Conservation (phyloP, 148 eudicot species). For the Amaranthus hypochondriacus region DNA sequence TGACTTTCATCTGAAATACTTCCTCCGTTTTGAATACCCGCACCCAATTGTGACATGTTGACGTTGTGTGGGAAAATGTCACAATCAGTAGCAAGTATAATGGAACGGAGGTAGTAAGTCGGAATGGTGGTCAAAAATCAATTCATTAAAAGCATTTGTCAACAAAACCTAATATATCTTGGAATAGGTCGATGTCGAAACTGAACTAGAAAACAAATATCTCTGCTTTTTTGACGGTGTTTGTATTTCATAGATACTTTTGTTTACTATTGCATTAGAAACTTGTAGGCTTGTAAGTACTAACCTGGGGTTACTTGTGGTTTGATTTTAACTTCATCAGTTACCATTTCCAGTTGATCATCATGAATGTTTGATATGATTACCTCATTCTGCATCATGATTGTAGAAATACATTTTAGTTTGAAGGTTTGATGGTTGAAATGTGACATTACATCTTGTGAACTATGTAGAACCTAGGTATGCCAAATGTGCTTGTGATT, state of each 20-base stretch:
- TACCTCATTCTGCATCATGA: constrained; percentile 35
- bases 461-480: background rate
- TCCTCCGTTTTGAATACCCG: no score
- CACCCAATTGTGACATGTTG: no score
- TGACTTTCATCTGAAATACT: no score
- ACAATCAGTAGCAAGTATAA: background rate
- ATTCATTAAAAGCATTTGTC: background rate
- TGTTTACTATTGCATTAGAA: constrained; percentile 2
- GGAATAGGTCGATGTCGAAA: background rate
- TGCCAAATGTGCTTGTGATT: background rate
- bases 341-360: constrained; percentile 20
- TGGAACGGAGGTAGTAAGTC: constrained; percentile 1
- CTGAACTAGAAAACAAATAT: background rate
- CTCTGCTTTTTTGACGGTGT: background rate
- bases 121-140: background rate
- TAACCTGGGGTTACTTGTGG: constrained; percentile 33
- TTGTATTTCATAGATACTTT: background rate
- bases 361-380: constrained; percentile 4
- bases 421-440: background rate
- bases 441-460: background rate
- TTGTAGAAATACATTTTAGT: constrained; percentile 12
- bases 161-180: background rate
- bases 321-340: constrained; percentile 23
- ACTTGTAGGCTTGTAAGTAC: constrained; percentile 20
- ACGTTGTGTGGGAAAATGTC: no score